Evolutionary conservation across 2,329 filamentous ascomycete species (phyloP).

Genomic region (Sphaerulina populicola): DNA sequence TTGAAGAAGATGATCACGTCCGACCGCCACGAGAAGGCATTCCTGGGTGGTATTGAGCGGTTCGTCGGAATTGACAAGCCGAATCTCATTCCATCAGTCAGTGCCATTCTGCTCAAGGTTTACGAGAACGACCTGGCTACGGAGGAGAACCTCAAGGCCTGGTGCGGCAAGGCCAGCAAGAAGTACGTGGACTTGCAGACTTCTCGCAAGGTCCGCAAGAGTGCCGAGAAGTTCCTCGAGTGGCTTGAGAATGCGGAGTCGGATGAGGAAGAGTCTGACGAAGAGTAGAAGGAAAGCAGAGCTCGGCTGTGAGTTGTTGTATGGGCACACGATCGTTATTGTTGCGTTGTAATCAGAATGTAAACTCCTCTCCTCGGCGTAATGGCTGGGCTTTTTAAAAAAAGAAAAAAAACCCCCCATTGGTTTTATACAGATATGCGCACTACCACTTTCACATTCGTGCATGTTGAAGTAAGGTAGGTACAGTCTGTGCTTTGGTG

Average conservation of each 20-base stretch:
- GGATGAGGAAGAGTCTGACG: constrained; percentile 27
- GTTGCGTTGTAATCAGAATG: constrained; percentile 9
- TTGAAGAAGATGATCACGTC: constrained; percentile 82
- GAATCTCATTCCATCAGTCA: constrained; percentile 66
- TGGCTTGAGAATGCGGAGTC: constrained; percentile 59
- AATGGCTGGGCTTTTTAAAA: constrained; percentile 5
- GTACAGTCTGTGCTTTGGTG: too few relatives aligned
- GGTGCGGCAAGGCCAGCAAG: constrained; percentile 94
- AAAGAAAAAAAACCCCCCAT: too few relatives aligned
- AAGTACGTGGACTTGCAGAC: constrained; percentile 87
- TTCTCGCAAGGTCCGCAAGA: constrained; percentile 92
- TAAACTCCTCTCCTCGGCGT: constrained; percentile 9
- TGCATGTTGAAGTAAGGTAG: too few relatives aligned
- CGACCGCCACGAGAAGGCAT: constrained; percentile 89
- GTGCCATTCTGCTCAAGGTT: constrained; percentile 78
- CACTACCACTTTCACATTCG: neutral
- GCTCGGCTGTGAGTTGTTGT: neutral
- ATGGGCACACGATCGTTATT: neutral
- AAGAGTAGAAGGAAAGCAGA: constrained; percentile 7
- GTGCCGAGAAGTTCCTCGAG: constrained; percentile 83
- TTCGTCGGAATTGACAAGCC: constrained; percentile 78
- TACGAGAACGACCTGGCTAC: constrained; percentile 84
- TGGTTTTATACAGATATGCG: constrained; percentile 1
- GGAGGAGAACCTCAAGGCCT: constrained; percentile 81
- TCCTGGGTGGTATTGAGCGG: constrained; percentile 90